These are phyloP conservation scores for Trichoderma sp. DNA, from an alignment of 2,329 filamentous ascomycete genomes.

Conservation along the genomic window DNA sequence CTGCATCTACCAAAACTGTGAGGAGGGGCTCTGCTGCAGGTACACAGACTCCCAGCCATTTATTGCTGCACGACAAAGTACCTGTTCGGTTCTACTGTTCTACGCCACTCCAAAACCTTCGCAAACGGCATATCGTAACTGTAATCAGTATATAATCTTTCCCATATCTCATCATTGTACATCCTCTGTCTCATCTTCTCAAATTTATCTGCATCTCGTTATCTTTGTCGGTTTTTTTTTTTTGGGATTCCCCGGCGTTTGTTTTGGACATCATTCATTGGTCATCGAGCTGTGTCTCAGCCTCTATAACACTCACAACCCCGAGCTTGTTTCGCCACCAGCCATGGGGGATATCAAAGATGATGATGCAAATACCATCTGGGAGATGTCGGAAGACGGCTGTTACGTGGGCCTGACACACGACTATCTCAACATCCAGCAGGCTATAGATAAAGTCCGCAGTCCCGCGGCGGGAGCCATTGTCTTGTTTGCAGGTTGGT, in stretches of 20 bases:
- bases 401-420: conserved; percentile 70
- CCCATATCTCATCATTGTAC: not conserved
- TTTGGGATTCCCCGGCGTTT: not conserved
- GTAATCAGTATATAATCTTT: not conserved
- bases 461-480: conserved; percentile 73
- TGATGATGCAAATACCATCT: conserved; percentile 25
- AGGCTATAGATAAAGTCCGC: conserved; percentile 64
- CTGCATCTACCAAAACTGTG: not conserved
- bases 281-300: not conserved
- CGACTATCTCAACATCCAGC: conserved; percentile 53
- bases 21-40: not conserved
- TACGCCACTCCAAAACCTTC: conserved; percentile 1
- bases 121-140: not conserved
- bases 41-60: not conserved
- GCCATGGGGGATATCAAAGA: conserved; percentile 19
- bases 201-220: not conserved
- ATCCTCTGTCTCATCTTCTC: not conserved
- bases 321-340: not conserved
- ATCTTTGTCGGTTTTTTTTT: not conserved
- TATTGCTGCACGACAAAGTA: not conserved
- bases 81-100: too few species aligned
- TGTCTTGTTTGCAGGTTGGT: conserved; percentile 67
- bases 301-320: not conserved
- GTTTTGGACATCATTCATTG: not conserved
- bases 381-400: conserved; percentile 45